phyloP scores from a whole-genome alignment of 2,329 filamentous ascomycete genomes.

The Echinosphaeria canescens region DNA sequence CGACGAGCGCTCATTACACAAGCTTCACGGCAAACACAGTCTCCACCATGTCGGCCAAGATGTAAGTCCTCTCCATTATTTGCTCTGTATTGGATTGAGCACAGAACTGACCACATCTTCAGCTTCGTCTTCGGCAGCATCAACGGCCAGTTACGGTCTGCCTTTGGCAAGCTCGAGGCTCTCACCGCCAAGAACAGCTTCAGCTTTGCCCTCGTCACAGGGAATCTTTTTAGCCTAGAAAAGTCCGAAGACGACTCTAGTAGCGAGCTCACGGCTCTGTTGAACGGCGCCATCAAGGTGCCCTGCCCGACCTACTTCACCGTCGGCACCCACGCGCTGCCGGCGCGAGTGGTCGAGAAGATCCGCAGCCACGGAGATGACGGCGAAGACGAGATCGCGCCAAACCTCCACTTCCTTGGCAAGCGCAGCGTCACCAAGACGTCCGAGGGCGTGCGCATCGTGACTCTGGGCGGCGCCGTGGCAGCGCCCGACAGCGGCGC shows the following conservation, averaged over 20 bases:
- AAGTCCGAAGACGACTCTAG: conserved; percentile 29
- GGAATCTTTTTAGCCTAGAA: conserved; percentile 53
- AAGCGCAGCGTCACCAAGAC: conserved; percentile 80
- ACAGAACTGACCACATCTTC: too few relatives aligned
- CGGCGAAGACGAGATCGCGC: conserved; percentile 53
- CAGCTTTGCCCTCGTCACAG: conserved; percentile 62
- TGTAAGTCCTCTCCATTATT: too few relatives aligned
- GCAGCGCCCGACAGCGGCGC: conserved; percentile 20
- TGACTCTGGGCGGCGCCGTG: conserved; percentile 59
- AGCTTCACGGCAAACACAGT: too few relatives aligned
- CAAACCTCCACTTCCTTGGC: conserved; percentile 80
- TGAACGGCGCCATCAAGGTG: conserved; percentile 51
- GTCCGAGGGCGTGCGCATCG: conserved; percentile 70
- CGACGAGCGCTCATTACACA: too few relatives aligned
- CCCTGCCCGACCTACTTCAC: conserved; percentile 84
- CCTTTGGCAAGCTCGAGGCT: conserved; percentile 59
- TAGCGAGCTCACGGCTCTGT: conserved; percentile 35
- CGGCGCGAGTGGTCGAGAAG: conserved; percentile 45
- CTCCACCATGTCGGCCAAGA: too few relatives aligned
- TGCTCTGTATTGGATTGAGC: too few relatives aligned
- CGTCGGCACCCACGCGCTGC: conserved; percentile 52
- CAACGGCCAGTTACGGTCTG: conserved; percentile 53
- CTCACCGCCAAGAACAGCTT: conserved; percentile 81
- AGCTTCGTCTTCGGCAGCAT: conserved; percentile 70
- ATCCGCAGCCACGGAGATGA: conserved; percentile 35